Conservation (phyloP, 495 filamentous ascomycete genomes). For the Aspergillus olivimuriae region DNA sequence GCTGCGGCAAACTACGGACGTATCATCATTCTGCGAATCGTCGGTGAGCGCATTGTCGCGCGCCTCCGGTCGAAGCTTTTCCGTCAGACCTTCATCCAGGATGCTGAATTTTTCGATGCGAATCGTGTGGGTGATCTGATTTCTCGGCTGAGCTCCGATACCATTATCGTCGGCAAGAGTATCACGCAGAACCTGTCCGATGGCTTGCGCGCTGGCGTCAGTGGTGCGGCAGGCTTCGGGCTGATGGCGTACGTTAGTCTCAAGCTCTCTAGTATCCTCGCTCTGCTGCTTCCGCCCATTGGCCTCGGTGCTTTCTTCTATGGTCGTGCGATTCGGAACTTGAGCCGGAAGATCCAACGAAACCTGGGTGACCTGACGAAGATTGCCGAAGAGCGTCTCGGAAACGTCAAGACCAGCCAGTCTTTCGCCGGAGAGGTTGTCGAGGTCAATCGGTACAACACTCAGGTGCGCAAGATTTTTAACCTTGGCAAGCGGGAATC, state of each 20-base stretch:
- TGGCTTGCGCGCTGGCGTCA: conserved; percentile 80
- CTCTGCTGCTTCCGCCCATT: conserved; percentile 83
- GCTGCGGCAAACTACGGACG: conserved; percentile 88
- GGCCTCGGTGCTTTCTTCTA: conserved; percentile 90
- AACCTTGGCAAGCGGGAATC: conserved; percentile 79
- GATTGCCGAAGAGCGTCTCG: conserved; percentile 91
- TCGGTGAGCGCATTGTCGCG: conserved; percentile 90
- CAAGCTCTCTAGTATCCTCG: conserved; percentile 81
- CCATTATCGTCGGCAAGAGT: conserved; percentile 94
- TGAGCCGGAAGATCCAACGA: conserved; percentile 87
- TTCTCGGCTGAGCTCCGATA: conserved; percentile 89
- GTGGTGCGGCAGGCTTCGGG: conserved; percentile 77
- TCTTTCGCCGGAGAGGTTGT: conserved; percentile 89
- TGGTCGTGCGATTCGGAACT: conserved; percentile 74
- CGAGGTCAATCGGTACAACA: conserved; percentile 86
- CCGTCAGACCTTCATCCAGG: conserved; percentile 82
- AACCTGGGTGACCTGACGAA: conserved; percentile 88
- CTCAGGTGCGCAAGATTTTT: conserved; percentile 86
- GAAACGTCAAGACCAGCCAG: conserved; percentile 92
- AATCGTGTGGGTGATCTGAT: conserved; percentile 95
- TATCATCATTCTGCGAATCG: conserved; percentile 88
- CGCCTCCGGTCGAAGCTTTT: conserved; percentile 85
- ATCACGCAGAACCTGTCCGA: conserved; percentile 97
- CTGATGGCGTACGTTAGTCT: conserved; percentile 91
- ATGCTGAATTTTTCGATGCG: conserved; percentile 98